These are phyloP conservation scores for Caryopteris hybrid DNA, from an alignment of 305 asterid species.

Conservation along the genomic window DNA sequence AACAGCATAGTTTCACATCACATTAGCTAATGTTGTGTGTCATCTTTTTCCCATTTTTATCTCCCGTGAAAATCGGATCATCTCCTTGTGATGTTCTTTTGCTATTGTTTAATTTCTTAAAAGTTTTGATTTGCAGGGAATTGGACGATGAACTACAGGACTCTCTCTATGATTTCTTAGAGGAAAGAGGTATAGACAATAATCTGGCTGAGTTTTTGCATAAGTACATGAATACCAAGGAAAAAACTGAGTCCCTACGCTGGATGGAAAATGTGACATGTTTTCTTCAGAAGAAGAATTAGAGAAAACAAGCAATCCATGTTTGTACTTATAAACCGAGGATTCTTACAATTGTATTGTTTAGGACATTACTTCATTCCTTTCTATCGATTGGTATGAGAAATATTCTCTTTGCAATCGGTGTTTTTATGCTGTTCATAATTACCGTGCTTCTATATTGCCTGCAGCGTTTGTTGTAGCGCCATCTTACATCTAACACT, in stretches of 20 bases:
- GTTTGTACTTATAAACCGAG: too few relatives aligned
- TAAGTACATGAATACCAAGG: slow-evolving; percentile 59
- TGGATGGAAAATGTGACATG: slow-evolving; percentile 66
- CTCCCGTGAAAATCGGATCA: too few relatives aligned
- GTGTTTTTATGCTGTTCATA: not conserved
- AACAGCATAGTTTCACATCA: too few relatives aligned
- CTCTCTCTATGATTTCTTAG: slow-evolving; percentile 71
- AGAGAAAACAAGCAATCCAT: slow-evolving; percentile 15
- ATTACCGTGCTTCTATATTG: too few relatives aligned
- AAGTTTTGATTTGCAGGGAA: slow-evolving; percentile 48
- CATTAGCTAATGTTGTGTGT: too few relatives aligned
- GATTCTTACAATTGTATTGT: slow-evolving; percentile 6
- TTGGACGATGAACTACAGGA: slow-evolving; percentile 70
- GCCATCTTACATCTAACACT: too few relatives aligned
- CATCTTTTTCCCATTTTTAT: too few relatives aligned
- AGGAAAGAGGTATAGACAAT: slow-evolving; percentile 72
- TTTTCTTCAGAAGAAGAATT: slow-evolving; percentile 45
- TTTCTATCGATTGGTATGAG: not conserved
- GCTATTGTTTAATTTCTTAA: not conserved
- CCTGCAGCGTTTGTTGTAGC: too few relatives aligned
- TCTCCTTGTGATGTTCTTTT: not conserved
- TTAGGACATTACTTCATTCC: slow-evolving; percentile 3
- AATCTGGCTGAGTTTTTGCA: slow-evolving; percentile 66
- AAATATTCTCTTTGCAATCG: too few relatives aligned
- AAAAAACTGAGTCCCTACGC: slow-evolving; percentile 62